These are phyloP conservation scores for Neolentinus lepideus DNA, from an alignment of 1,284 basidiomycete genomes.

Conservation along the genomic window DNA sequence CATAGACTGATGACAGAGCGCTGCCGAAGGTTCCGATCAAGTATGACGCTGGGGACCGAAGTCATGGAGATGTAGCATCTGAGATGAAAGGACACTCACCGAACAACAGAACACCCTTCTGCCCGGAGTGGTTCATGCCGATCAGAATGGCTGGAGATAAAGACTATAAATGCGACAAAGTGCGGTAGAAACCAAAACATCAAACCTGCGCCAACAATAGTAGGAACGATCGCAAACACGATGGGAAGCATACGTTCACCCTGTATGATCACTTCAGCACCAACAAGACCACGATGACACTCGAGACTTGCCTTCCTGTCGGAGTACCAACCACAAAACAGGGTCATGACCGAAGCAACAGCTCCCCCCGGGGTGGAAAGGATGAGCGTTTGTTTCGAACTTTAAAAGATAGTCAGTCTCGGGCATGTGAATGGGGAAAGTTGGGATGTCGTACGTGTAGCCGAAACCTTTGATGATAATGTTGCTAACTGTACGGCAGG, in stretches of 20 bases:
- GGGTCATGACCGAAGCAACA: conserved; percentile 38
- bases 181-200: neutral
- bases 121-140: conserved; percentile 39
- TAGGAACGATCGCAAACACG: conserved; percentile 51
- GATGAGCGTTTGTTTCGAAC: conserved; percentile 56
- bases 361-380: conserved; percentile 53
- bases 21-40: conserved; percentile 55
- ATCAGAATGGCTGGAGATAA: conserved; percentile 41
- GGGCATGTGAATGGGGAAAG: neutral
- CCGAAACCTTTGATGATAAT: conserved; percentile 60
- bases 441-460: conserved; percentile 40
- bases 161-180: neutral
- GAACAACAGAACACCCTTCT: conserved; percentile 52
- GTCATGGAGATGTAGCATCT: neutral
- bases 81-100: conserved; percentile 27
- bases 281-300: neutral
- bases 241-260: conserved; percentile 60
- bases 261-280: conserved; percentile 19
- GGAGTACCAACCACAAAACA: conserved; percentile 57
- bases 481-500: conserved; percentile 39
- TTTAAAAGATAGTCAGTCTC: conserved; percentile 14
- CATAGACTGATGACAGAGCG: conserved; percentile 53
- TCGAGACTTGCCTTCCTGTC: conserved; percentile 41
- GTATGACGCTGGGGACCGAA: conserved; percentile 33
- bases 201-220: conserved; percentile 49